A percentile compares a stretch with the other conserved stretches of the same genome.
Conservation (phyloP, 768 basidiomycete species). For the Trametes maxima region DNA sequence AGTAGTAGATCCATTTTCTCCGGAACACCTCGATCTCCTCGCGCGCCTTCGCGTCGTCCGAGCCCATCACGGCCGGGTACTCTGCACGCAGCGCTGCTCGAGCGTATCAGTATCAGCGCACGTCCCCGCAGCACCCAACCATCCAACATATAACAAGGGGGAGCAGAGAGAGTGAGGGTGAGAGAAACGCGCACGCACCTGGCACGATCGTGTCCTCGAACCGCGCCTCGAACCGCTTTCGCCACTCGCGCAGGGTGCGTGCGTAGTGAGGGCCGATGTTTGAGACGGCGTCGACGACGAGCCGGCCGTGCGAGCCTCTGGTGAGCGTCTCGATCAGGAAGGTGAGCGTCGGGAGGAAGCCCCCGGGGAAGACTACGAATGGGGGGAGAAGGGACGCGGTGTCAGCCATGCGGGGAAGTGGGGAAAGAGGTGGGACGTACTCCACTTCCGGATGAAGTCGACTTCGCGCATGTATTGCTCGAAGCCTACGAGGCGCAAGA, state of each 20-base stretch:
- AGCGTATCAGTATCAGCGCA: too few species aligned
- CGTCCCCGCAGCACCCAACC: too few species aligned
- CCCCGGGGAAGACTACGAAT: slow-evolving; percentile 67
- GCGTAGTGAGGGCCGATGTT: slow-evolving; percentile 81
- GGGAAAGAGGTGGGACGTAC: slow-evolving; percentile 37
- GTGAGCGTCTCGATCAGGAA: slow-evolving; percentile 53
- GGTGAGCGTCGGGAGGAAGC: slow-evolving; percentile 66
- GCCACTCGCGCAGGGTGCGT: slow-evolving; percentile 81
- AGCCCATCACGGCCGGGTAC: slow-evolving; percentile 58
- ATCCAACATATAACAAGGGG: background rate
- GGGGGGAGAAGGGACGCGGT: background rate
- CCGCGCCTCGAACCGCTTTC: slow-evolving; percentile 54
- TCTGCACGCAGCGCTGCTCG: slow-evolving; percentile 50
- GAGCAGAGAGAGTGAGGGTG: background rate
- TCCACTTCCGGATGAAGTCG: slow-evolving; percentile 81
- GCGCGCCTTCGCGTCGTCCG: slow-evolving; percentile 36
- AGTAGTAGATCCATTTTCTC: slow-evolving; percentile 48
- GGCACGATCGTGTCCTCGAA: slow-evolving; percentile 64
- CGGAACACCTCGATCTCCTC: slow-evolving; percentile 74
- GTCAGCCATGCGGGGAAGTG: background rate
- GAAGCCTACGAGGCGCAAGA: slow-evolving; percentile 44
- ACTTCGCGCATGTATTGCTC: slow-evolving; percentile 57
- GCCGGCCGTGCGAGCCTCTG: slow-evolving; percentile 52
- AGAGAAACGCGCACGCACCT: too few species aligned
- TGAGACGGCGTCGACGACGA: slow-evolving; percentile 64